These are phyloP conservation scores for Aurinia saxatilis DNA, from an alignment of 345 rosid genomes.

Conservation along the genomic window DNA sequence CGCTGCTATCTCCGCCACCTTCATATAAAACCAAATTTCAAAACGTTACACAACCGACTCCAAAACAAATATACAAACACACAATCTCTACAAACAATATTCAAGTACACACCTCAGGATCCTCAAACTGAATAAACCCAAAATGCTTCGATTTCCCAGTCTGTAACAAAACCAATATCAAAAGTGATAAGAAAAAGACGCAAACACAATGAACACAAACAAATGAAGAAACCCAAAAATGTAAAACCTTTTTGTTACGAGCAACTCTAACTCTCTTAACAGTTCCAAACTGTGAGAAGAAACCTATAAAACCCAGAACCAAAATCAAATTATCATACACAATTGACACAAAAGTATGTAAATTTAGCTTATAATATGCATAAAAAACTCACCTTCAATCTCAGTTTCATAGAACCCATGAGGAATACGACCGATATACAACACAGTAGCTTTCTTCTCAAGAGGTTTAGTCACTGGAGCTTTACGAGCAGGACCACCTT, in stretches of 20 bases:
- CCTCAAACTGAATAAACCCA: constrained; percentile 80
- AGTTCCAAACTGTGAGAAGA: constrained; percentile 77
- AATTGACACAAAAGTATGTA: background rate
- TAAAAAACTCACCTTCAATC: constrained; percentile 55
- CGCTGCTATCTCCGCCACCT: constrained; percentile 94
- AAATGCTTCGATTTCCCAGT: constrained; percentile 93
- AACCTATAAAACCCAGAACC: constrained; percentile 32
- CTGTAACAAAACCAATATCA: constrained; percentile 40
- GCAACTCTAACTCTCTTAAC: constrained; percentile 79
- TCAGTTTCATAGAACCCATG: constrained; percentile 92
- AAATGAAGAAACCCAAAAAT: background rate
- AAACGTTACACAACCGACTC: background rate
- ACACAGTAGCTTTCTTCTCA: constrained; percentile 44
- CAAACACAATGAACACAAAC: background rate
- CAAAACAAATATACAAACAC: background rate
- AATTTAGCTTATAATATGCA: background rate
- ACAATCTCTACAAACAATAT: background rate
- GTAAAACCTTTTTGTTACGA: constrained; percentile 68
- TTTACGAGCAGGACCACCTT: constrained; percentile 62
- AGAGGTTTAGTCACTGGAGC: constrained; percentile 33
- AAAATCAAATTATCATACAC: background rate
- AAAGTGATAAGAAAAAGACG: background rate
- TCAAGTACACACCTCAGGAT: constrained; percentile 53
- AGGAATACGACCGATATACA: constrained; percentile 85
- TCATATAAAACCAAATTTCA: constrained; percentile 13